These are phyloP conservation scores for Aureobasidium melanogenum DNA, from an alignment of 2,329 filamentous ascomycete species.

Conservation along the genomic window DNA sequence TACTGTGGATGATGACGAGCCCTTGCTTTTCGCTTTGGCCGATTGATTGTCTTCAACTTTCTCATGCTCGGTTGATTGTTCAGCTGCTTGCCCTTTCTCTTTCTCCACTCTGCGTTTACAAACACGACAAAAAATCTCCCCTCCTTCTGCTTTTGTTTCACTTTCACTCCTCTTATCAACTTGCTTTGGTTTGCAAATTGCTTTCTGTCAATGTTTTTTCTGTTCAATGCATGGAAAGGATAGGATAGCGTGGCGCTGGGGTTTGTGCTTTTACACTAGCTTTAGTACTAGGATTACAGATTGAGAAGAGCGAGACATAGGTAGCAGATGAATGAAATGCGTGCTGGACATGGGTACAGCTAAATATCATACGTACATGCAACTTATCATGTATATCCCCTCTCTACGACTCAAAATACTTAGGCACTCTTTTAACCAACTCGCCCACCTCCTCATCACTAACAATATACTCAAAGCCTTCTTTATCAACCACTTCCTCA, in stretches of 20 bases:
- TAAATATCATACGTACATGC: not conserved
- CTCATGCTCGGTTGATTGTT: not conserved
- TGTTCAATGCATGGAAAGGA: too few relatives aligned
- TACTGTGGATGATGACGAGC: constrained; percentile 54
- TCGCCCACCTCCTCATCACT: constrained; percentile 13
- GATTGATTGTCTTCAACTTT: constrained; percentile 31
- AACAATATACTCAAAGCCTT: constrained; percentile 12
- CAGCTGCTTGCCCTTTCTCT: not conserved
- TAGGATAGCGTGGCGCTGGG: too few relatives aligned
- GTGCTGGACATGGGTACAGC: too few relatives aligned
- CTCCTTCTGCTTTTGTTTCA: not conserved
- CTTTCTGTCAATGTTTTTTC: too few relatives aligned
- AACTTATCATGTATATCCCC: too few relatives aligned
- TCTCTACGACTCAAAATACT: constrained; percentile 4
- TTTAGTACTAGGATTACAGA: too few relatives aligned
- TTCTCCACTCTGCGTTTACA: not conserved
- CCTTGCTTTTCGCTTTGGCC: constrained; percentile 63
- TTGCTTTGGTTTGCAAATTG: too few relatives aligned
- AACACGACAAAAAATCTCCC: not conserved
- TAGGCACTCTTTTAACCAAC: constrained; percentile 6
- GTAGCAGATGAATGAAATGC: too few relatives aligned
- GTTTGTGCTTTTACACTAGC: too few relatives aligned
- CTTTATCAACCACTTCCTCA: not conserved
- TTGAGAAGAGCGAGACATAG: too few relatives aligned
- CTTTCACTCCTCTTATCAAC: too few relatives aligned